Conservation (phyloP, 345 rosid species). For the Moricandia moricandioides region DNA sequence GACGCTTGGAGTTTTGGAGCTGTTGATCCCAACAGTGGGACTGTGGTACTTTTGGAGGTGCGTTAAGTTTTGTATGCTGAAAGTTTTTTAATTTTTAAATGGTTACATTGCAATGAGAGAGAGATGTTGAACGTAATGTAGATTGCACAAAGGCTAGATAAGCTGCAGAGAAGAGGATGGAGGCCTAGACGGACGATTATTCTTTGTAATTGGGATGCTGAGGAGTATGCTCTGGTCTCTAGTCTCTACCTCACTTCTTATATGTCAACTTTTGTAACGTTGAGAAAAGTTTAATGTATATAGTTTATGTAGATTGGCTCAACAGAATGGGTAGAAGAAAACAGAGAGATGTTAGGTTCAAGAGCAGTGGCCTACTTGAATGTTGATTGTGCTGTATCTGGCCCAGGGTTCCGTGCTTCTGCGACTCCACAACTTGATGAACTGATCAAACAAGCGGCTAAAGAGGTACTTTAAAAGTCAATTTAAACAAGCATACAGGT, state of each 20-base stretch:
- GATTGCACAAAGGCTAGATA: conserved; percentile 65
- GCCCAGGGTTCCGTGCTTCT: conserved; percentile 59
- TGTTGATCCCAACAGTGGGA: conserved; percentile 86
- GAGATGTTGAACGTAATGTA: conserved; percentile 20
- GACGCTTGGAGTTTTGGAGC: conserved; percentile 97
- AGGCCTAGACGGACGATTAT: conserved; percentile 71
- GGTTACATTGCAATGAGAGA: background rate
- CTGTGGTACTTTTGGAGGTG: conserved; percentile 80
- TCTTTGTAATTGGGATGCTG: conserved; percentile 89
- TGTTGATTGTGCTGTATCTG: conserved; percentile 59
- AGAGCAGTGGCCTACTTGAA: conserved; percentile 80
- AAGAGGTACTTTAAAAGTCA: conserved; percentile 49
- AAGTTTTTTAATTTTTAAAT: no score
- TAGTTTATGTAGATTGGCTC: conserved; percentile 59
- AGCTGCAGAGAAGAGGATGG: conserved; percentile 67
- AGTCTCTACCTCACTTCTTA: conserved; percentile 5
- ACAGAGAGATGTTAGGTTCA: conserved; percentile 66
- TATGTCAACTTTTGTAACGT: background rate
- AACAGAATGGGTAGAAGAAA: conserved; percentile 91
- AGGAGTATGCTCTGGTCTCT: conserved; percentile 74
- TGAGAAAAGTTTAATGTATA: no score
- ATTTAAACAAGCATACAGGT: background rate
- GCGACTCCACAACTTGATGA: conserved; percentile 88
- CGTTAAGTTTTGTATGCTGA: background rate
- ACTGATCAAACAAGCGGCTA: conserved; percentile 55